A percentile compares a stretch with the other conserved stretches of the same genome.
Conservation (phyloP, 306 rosid genomes). For the Carpinus fangiana region DNA sequence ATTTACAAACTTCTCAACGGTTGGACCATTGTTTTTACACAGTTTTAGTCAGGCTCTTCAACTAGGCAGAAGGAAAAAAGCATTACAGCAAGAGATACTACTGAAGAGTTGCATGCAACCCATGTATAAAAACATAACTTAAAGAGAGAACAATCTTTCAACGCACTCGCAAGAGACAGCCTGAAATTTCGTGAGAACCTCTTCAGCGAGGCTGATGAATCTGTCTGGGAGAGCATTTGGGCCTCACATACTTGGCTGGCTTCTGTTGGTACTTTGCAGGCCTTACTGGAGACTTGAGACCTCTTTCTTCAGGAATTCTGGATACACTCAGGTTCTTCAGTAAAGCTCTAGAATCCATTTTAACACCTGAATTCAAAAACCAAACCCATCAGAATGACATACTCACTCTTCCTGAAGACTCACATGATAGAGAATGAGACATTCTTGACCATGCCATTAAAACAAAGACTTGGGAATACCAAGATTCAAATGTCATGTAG, state of each 20-base stretch:
- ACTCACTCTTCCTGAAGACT: neutral
- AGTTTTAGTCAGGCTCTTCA: slow-evolving; percentile 15
- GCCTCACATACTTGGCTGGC: slow-evolving; percentile 38
- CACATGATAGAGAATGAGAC: slow-evolving; percentile 1
- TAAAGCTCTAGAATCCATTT: slow-evolving; percentile 21
- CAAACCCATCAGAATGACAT: slow-evolving; percentile 17
- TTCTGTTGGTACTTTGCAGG: slow-evolving; percentile 35
- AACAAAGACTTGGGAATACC: neutral
- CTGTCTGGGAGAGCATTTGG: slow-evolving; percentile 37
- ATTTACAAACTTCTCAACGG: slow-evolving; percentile 2
- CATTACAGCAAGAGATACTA: slow-evolving; percentile 6
- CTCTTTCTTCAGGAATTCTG: slow-evolving; percentile 34
- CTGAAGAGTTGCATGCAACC: slow-evolving; percentile 8
- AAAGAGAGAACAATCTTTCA: neutral
- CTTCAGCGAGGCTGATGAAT: slow-evolving; percentile 47
- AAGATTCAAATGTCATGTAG: neutral
- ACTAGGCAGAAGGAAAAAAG: slow-evolving; percentile 9
- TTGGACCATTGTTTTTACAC: slow-evolving; percentile 1
- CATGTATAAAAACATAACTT: slow-evolving; percentile 26
- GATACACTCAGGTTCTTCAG: slow-evolving; percentile 18
- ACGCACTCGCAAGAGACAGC: neutral
- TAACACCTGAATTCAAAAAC: slow-evolving; percentile 20
- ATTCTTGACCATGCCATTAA: neutral
- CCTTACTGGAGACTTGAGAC: slow-evolving; percentile 29
- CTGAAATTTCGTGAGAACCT: neutral